phyloP scores from a whole-genome alignment of 371 early-diverging fungal species.

The Sporodiniella umbellata region DNA sequence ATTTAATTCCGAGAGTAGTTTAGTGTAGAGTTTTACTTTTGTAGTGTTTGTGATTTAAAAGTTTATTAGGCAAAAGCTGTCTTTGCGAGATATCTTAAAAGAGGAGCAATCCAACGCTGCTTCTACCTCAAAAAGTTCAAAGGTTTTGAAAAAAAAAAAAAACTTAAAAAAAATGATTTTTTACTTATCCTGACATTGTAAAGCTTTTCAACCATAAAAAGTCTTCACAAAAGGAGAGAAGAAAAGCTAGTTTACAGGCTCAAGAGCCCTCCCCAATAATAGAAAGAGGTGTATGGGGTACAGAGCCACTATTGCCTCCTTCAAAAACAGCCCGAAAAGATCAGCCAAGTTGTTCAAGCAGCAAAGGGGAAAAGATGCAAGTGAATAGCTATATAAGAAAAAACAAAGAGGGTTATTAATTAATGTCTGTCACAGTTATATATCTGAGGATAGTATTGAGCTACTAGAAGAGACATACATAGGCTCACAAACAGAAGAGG shows the following conservation, averaged over 20 bases:
- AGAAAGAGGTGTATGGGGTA: conserved; percentile 43
- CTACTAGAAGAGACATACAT: neutral
- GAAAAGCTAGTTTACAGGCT: conserved; percentile 24
- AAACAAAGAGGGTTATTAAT: neutral
- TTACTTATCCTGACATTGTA: neutral
- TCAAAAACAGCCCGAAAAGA: conserved; percentile 1
- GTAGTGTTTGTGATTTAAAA: neutral
- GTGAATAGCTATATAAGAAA: neutral
- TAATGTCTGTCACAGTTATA: conserved; percentile 13
- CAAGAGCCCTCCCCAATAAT: conserved; percentile 20
- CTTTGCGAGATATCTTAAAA: conserved; percentile 36
- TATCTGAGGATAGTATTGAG: conserved; percentile 19
- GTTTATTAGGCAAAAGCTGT: conserved; percentile 5
- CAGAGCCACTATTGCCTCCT: conserved; percentile 2
- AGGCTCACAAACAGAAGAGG: neutral
- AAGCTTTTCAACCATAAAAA: conserved; percentile 27
- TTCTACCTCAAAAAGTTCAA: conserved; percentile 5
- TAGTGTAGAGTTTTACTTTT: neutral
- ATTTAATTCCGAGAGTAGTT: neutral
- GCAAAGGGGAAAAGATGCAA: conserved; percentile 42
- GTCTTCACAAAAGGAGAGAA: conserved; percentile 45
- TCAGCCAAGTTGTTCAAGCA: neutral
- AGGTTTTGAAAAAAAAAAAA: conserved; percentile 10
- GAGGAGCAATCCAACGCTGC: conserved; percentile 10
- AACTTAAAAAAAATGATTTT: neutral